Conservation (phyloP, 1,139 yeast genomes). For the Yamadazyma conglobata region DNA sequence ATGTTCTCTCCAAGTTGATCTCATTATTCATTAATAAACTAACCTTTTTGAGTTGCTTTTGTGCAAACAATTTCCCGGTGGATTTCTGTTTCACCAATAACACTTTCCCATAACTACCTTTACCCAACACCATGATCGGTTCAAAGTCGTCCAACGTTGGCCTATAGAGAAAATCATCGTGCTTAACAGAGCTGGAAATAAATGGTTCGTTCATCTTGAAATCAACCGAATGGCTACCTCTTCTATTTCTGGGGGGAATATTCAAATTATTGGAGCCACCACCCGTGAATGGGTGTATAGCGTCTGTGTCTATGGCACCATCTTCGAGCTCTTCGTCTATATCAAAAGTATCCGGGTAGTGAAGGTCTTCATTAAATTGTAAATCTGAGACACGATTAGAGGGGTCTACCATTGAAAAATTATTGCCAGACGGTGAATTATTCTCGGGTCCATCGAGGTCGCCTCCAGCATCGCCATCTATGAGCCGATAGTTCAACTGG, state of each 20-base stretch:
- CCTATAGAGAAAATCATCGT: constrained; percentile 17
- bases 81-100: constrained; percentile 64
- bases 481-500: constrained; percentile 17
- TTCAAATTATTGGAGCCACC: constrained; percentile 2
- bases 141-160: constrained; percentile 60
- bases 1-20: constrained; percentile 37
- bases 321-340: neutral
- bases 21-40: constrained; percentile 38
- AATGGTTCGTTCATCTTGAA: constrained; percentile 24
- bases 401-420: too few species aligned
- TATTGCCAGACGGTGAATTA: too few species aligned
- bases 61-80: constrained; percentile 76
- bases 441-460: neutral
- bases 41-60: constrained; percentile 84
- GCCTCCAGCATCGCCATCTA: constrained; percentile 11
- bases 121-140: constrained; percentile 78
- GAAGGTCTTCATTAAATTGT: neutral
- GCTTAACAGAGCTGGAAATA: constrained; percentile 22
- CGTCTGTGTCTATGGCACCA: constrained; percentile 2
- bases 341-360: too few species aligned
- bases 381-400: too few species aligned
- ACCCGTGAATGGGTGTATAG: constrained; percentile 2
- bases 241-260: constrained; percentile 8
- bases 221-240: constrained; percentile 20
- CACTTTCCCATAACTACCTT: constrained; percentile 91